phyloP scores from a whole-genome alignment of 2,329 filamentous ascomycete species.

The Aspergillus pseudoterreus region DNA sequence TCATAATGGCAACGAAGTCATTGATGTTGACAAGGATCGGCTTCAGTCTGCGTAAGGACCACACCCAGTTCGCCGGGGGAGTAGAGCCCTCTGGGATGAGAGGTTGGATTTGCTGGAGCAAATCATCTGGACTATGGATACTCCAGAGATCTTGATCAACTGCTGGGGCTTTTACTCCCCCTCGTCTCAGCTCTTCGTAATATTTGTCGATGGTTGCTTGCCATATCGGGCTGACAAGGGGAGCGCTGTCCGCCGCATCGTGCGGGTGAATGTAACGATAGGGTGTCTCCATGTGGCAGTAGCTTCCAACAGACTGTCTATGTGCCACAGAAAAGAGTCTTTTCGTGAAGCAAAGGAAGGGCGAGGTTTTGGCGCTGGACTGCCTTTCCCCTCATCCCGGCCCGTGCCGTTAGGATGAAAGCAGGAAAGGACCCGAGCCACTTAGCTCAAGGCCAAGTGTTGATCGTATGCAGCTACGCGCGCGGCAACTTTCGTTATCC shows the following conservation, averaged over 20 bases:
- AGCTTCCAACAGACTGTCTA: too few species aligned
- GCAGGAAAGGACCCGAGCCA: background rate
- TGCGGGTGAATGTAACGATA: too few species aligned
- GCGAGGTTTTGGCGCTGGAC: background rate
- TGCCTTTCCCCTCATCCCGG: background rate
- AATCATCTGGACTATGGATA: constrained; percentile 1
- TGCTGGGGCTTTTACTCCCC: background rate
- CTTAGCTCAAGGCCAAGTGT: background rate
- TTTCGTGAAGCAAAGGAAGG: background rate
- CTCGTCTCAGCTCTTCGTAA: background rate
- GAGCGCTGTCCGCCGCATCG: background rate
- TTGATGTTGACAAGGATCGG: too few species aligned
- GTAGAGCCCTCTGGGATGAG: background rate
- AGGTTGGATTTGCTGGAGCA: background rate
- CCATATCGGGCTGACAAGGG: background rate
- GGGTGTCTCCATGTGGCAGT: too few species aligned
- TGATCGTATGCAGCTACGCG: background rate
- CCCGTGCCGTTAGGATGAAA: background rate
- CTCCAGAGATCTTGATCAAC: constrained; percentile 2
- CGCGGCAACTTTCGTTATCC: background rate
- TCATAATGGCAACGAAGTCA: too few species aligned
- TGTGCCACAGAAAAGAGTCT: too few species aligned
- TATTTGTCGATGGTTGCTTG: constrained; percentile 1
- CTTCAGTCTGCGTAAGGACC: too few species aligned
- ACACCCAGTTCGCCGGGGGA: background rate